phyloP scores from a whole-genome alignment of 495 filamentous ascomycete genomes.

The Astrothelium macrocarpum region DNA sequence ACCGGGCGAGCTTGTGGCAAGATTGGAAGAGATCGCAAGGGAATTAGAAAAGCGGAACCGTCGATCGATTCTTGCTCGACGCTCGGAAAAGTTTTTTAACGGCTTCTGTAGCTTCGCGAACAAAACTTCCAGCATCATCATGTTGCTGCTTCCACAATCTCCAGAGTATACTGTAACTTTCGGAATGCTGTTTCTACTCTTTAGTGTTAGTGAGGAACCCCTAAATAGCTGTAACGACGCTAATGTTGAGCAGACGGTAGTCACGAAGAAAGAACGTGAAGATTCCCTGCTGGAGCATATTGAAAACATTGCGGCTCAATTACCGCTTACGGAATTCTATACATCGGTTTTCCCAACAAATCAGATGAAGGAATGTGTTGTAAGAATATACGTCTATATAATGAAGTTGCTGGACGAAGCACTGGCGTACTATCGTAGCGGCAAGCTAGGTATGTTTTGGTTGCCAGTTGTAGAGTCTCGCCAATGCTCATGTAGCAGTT shows the following conservation, averaged over 20 bases:
- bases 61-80: not conserved
- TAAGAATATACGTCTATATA: not conserved
- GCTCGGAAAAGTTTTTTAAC: not conserved
- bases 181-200: constrained; percentile 4
- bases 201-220: no score
- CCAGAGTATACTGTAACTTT: constrained; percentile 7
- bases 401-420: constrained; percentile 3
- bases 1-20: not conserved
- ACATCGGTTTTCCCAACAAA: constrained; percentile 3
- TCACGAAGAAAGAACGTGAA: constrained; percentile 8
- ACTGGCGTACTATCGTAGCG: not conserved
- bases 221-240: no score
- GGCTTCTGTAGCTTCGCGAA: constrained; percentile 3
- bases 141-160: constrained; percentile 1
- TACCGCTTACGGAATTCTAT: constrained; percentile 4
- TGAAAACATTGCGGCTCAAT: not conserved
- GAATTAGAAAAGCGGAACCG: not conserved
- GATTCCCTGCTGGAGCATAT: not conserved
- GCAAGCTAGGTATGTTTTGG: not conserved
- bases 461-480: not conserved
- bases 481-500: not conserved
- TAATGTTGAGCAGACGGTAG: not conserved
- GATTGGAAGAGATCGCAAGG: not conserved
- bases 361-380: not conserved
- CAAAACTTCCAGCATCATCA: not conserved